Evolutionary conservation across 2,329 filamentous ascomycete genomes (phyloP), one percentile per base, ranked within the genome.

Genomic region (Penicillium sp.): DNA sequence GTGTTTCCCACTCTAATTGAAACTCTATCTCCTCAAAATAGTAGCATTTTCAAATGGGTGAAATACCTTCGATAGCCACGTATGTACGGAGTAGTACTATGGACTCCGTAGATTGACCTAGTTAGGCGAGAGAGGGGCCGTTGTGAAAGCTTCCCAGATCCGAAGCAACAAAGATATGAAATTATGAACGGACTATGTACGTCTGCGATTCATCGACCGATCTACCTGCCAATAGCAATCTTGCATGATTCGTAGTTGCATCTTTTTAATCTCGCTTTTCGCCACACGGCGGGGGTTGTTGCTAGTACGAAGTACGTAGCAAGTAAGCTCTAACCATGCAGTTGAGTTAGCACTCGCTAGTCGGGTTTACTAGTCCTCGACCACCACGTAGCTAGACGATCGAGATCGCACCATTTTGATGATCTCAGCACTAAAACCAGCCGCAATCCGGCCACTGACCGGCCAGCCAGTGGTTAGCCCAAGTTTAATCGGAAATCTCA

Each of bases 221-320:
- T 18, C 14, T 20, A 38, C n/a, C 23, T 16, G 14, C n/a, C 38
- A 52, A 52, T 33, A 43, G 12, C 48, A 43, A 43, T 12, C 40
- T 43, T 21, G 40, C 40, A 9, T 43, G 20, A 43, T 11, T 21
- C 23, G 7, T 8, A 21, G 11, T 47, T 35, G 51, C 50, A n/a
- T 52, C 16, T 52, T 47, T 35, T 38, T 47, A 47, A 47, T 53
- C 42, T 47, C 51, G 42, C 45, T 47, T 35, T 53, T 53, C 16
- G 51, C 51, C 51, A 53, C 51, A 53, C 28, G 23, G 42, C 35
- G 51, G 51, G 51, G 51, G 26, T 52, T 40, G 35, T n/a, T n/a
- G 16, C 35, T 40, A 40, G 26, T 35, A 16, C 14, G 40, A 3
- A 9, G 38, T 18, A 18, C 16, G 2, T 38, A 14, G 33, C 16